Conservation (phyloP, 257 asterid genomes). For the Anisodus tanguticus region DNA sequence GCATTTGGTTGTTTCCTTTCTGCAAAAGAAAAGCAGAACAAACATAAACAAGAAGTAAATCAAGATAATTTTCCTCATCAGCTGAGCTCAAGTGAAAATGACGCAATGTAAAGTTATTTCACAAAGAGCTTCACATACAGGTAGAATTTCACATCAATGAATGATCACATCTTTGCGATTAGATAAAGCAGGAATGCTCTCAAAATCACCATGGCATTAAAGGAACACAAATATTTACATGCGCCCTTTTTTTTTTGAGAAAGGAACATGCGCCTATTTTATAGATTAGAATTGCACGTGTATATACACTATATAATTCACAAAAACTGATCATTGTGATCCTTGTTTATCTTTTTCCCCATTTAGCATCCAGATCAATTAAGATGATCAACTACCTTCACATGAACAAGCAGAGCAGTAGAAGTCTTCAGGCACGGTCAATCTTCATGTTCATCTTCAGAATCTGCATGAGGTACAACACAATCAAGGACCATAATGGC, state of each 20-base stretch:
- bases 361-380: slow-evolving; percentile 20
- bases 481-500: background rate
- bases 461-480: slow-evolving; percentile 49
- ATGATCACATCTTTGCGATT: background rate
- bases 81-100: background rate
- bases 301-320: background rate
- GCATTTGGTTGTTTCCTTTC: background rate
- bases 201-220: background rate
- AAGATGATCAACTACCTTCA: slow-evolving; percentile 27
- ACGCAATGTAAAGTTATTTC: background rate
- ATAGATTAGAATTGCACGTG: background rate
- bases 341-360: background rate
- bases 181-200: background rate
- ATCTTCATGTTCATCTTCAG: slow-evolving; percentile 60
- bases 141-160: background rate
- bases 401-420: background rate
- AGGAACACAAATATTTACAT: background rate
- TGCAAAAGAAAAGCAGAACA: background rate
- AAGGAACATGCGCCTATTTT: no score
- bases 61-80: background rate
- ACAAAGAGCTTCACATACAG: background rate
- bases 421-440: slow-evolving; percentile 34
- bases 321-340: background rate
- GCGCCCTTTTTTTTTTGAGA: no score
- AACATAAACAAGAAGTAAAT: background rate